phyloP scores from a whole-genome alignment of 2,329 filamentous ascomycete genomes.

The Fusarium setosum region DNA sequence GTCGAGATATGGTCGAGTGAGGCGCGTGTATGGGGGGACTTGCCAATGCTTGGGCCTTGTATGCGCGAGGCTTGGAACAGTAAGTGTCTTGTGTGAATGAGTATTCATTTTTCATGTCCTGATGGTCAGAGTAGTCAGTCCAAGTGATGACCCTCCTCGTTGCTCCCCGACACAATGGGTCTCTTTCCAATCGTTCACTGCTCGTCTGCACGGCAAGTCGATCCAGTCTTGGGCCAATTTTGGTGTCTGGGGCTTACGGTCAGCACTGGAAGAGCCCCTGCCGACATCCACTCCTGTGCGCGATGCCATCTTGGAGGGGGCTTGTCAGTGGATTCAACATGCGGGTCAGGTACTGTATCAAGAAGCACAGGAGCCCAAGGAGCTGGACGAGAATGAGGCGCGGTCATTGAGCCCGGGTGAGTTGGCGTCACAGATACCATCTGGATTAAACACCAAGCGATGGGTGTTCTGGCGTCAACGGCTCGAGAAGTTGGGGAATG shows the following conservation, averaged over 20 bases:
- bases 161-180: constrained; percentile 41
- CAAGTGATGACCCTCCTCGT: neutral
- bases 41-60: constrained; percentile 46
- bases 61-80: constrained; percentile 47
- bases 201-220: constrained; percentile 42
- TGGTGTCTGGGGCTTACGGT: constrained; percentile 46
- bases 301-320: constrained; percentile 36
- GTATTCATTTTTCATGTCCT: neutral
- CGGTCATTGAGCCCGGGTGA: constrained; percentile 34
- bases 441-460: constrained; percentile 41
- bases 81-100: constrained; percentile 35
- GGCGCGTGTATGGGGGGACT: constrained; percentile 43
- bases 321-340: constrained; percentile 46
- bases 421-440: constrained; percentile 23
- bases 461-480: constrained; percentile 48
- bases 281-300: constrained; percentile 20
- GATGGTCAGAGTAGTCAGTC: neutral
- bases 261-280: constrained; percentile 43
- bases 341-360: constrained; percentile 42
- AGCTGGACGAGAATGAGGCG: constrained; percentile 35
- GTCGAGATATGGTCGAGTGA: constrained; percentile 44
- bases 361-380: constrained; percentile 13
- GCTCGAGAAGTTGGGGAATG: constrained; percentile 34
- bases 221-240: constrained; percentile 41
- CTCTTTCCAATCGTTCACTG: constrained; percentile 49